A percentile compares a stretch with the other conserved stretches of the same genome.
Evolutionary conservation across 2,329 filamentous ascomycete species (phyloP).

Genomic region (Sarocladiaceae sp.): DNA sequence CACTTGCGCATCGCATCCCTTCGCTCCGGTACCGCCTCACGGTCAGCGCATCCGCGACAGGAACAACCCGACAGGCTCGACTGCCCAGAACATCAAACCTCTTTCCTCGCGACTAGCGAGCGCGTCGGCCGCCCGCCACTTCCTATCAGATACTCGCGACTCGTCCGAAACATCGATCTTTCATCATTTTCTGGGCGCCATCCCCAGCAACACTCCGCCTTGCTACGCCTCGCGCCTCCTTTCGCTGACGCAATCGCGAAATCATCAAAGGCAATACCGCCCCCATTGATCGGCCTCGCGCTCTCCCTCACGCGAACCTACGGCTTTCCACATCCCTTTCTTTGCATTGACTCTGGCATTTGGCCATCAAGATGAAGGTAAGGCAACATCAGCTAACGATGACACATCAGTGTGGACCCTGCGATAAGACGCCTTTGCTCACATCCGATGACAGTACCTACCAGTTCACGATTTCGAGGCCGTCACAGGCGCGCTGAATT

Average conservation of each 20-base stretch:
- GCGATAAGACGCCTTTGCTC: background rate
- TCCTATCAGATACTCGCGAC: background rate
- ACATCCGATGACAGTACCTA: constrained; percentile 62
- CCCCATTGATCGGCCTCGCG: too few relatives aligned
- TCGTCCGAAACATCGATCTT: too few relatives aligned
- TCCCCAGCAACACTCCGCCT: too few relatives aligned
- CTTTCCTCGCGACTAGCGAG: background rate
- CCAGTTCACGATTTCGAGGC: constrained; percentile 87
- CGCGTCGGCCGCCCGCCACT: background rate
- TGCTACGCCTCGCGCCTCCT: constrained; percentile 30
- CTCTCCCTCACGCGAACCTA: too few relatives aligned
- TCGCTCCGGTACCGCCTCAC: background rate
- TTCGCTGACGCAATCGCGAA: constrained; percentile 25
- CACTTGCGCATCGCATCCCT: background rate
- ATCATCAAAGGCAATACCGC: background rate
- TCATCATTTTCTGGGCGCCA: too few relatives aligned
- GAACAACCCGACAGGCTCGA: background rate
- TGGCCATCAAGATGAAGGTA: constrained; percentile 33
- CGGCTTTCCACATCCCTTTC: too few relatives aligned
- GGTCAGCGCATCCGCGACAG: constrained; percentile 3
- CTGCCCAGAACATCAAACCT: background rate
- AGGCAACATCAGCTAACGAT: constrained; percentile 13
- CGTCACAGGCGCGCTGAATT: constrained; percentile 89
- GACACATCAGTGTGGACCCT: background rate
- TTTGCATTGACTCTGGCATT: background rate